Evolutionary conservation across 2,329 filamentous ascomycete species (phyloP).

Genomic region (Scortechinia acanthostroma): DNA sequence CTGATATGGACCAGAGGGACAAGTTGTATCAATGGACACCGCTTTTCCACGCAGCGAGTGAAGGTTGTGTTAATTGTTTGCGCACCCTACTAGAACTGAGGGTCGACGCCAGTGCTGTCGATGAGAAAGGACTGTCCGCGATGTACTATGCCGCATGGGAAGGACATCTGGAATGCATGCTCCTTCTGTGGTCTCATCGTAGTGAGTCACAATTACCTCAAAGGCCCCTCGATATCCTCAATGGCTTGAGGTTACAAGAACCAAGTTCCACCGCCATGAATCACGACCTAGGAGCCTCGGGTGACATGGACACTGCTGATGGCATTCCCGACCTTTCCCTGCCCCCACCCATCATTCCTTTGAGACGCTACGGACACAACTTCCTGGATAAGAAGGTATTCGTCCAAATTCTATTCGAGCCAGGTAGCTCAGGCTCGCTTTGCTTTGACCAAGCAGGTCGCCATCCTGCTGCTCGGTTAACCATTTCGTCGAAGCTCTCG

Average conservation of each 20-base stretch:
- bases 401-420: slow-evolving; percentile 64
- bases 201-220: neutral
- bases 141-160: slow-evolving; percentile 77
- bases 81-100: slow-evolving; percentile 54
- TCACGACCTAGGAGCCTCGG: slow-evolving; percentile 13
- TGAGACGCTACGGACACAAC: slow-evolving; percentile 69
- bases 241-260: neutral
- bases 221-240: neutral
- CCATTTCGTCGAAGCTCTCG: slow-evolving; percentile 69
- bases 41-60: slow-evolving; percentile 68
- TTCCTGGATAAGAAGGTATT: slow-evolving; percentile 72
- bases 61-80: slow-evolving; percentile 63
- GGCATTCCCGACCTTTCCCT: slow-evolving; percentile 66
- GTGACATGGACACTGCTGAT: slow-evolving; percentile 41
- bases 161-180: slow-evolving; percentile 68
- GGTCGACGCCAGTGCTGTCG: slow-evolving; percentile 50
- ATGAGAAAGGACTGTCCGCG: slow-evolving; percentile 65
- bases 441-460: slow-evolving; percentile 68
- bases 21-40: slow-evolving; percentile 73
- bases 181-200: slow-evolving; percentile 39
- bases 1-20: slow-evolving; percentile 64
- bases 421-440: slow-evolving; percentile 46
- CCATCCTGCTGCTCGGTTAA: slow-evolving; percentile 66
- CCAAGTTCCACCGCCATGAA: neutral
- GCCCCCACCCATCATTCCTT: slow-evolving; percentile 68